Conservation (phyloP, 441 rosid species). For the Syzygium syzygioides region DNA sequence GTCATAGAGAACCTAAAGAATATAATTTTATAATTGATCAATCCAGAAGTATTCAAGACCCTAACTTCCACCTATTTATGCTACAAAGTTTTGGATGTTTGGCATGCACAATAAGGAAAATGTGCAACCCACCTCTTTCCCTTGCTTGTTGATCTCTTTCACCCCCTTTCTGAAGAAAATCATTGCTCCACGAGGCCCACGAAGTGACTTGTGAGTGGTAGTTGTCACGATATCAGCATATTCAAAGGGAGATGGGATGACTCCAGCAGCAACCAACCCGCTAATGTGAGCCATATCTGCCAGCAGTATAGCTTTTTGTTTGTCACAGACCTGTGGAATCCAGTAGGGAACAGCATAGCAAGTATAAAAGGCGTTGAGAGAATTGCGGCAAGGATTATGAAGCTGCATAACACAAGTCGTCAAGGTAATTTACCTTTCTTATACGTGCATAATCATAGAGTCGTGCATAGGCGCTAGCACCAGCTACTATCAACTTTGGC, state of each 20-base stretch:
- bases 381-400: neutral
- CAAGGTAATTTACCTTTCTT: conserved; percentile 55
- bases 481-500: conserved; percentile 95
- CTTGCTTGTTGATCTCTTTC: conserved; percentile 83
- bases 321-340: conserved; percentile 78
- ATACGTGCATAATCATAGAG: conserved; percentile 88
- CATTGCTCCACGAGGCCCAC: conserved; percentile 99
- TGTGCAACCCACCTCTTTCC: conserved; percentile 63
- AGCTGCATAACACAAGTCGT: neutral
- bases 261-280: conserved; percentile 95
- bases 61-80: neutral
- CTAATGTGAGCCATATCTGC: conserved; percentile 99
- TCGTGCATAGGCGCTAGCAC: conserved; percentile 98
- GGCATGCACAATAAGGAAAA: neutral
- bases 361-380: neutral
- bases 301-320: conserved; percentile 78
- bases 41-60: neutral
- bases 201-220: conserved; percentile 95
- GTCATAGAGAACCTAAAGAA: conserved; percentile 72
- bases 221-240: conserved; percentile 98
- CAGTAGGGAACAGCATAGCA: conserved; percentile 5
- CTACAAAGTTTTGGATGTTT: neutral
- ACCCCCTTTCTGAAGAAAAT: conserved; percentile 94
- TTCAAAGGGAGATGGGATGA: conserved; percentile 96
- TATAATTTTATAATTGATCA: neutral